Conservation (phyloP, 495 filamentous ascomycete species). For the Neurospora sp. region DNA sequence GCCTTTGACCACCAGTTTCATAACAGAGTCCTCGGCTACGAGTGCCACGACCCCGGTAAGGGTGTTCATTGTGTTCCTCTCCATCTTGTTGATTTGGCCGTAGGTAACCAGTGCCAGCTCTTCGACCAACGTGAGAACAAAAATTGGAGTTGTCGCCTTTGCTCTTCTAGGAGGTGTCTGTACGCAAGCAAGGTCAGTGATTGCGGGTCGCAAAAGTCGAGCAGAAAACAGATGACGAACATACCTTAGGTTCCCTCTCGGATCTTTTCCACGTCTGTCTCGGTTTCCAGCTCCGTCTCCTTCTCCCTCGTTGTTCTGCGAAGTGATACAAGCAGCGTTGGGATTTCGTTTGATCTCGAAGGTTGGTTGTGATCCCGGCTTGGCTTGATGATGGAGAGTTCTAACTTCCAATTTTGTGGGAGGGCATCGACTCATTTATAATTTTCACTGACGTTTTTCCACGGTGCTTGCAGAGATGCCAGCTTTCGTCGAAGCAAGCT, state of each 20-base stretch:
- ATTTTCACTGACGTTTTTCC: not conserved
- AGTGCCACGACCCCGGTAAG: not conserved
- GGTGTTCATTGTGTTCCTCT: not conserved
- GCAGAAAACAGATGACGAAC: not conserved
- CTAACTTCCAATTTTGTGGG: too few species aligned
- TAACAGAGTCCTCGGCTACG: too few species aligned
- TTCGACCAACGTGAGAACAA: not conserved
- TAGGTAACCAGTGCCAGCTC: not conserved
- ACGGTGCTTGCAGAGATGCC: not conserved
- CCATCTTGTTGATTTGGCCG: not conserved
- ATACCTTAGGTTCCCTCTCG: not conserved
- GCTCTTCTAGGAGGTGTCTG: not conserved
- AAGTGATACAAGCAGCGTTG: not conserved
- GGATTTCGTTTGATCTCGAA: not conserved
- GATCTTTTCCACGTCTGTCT: not conserved
- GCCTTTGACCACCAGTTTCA: too few species aligned
- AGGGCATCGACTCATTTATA: not conserved
- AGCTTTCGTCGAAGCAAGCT: not conserved
- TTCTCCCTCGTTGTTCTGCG: not conserved
- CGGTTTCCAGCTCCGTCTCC: not conserved
- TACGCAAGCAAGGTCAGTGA: not conserved
- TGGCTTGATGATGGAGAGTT: too few species aligned
- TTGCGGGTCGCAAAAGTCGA: not conserved
- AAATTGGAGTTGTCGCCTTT: not conserved
- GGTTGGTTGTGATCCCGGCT: too few species aligned